Percentiles rank a stretch among this genome's conserved stretches.
Conservation (phyloP, 2,329 filamentous ascomycete genomes). For the Ceratocystis albifundus region DNA sequence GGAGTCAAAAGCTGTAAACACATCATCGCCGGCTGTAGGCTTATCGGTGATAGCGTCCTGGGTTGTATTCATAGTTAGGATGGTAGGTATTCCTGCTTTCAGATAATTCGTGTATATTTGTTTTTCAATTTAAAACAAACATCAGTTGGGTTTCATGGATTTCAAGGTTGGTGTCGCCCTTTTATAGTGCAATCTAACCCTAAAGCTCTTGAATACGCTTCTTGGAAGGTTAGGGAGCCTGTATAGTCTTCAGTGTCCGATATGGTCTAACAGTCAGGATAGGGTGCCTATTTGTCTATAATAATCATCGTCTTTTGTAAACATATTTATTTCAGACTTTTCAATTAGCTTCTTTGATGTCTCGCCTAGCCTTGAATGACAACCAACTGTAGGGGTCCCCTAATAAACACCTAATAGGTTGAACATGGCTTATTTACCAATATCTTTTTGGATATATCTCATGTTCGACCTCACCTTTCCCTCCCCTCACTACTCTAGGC, state of each 20-base stretch:
- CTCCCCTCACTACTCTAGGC: neutral
- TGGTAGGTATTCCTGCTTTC: neutral
- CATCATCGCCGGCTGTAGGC: slow-evolving; percentile 31
- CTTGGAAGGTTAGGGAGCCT: too few species aligned
- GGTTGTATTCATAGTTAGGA: neutral
- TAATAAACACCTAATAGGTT: neutral
- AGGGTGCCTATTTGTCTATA: neutral
- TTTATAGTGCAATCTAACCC: neutral
- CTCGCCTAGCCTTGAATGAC: neutral
- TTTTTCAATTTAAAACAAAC: neutral
- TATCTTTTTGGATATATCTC: neutral
- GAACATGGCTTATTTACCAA: neutral
- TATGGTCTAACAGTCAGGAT: too few species aligned
- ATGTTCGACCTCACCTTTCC: neutral
- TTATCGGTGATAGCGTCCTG: neutral
- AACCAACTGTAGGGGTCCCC: neutral
- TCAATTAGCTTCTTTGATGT: neutral
- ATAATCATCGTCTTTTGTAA: neutral
- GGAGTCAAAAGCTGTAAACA: slow-evolving; percentile 51
- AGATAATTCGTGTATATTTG: neutral
- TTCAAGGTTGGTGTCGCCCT: too few species aligned
- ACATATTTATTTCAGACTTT: neutral
- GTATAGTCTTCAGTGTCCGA: too few species aligned
- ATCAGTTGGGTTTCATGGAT: neutral
- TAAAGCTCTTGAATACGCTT: too few species aligned